Base-by-base conservation (phyloP, 2,329 filamentous ascomycete genomes). In the Arthrobotrys sinensis region DNA sequence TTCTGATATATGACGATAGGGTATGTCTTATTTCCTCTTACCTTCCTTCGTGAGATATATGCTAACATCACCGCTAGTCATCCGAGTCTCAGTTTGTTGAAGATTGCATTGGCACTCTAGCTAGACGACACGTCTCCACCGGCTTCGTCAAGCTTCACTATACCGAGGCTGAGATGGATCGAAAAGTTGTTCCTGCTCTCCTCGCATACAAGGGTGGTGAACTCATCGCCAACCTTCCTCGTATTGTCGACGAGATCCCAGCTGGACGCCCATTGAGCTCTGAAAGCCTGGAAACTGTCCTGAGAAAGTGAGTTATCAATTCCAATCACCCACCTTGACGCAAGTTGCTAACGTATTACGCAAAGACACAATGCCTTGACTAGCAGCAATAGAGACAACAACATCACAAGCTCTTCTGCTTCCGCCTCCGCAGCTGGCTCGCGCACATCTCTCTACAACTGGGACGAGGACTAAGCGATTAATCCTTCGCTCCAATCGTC, bases 141-240 rank as follows among this genome's bases (percentile, higher is more conserved):
- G 93, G 93, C 83, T 98, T 99, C 83, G 89, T 98, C 85, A 96
- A 95, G 85, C 89, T 98, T 57, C 91, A 97, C 85, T 93, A 93
- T 83, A 91, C 92, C 79, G 94, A 97, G 75, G 96, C 97, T 43
- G 94, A 98, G 84, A 97, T 98, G 87, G 93, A 97, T 83, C 90
- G 92, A 75, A 92, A 94, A 36, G 91, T 91, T 53, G 92, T 97
- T 1, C 96, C 96, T 0, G 93, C 96, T 3, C 87, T 98, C 43
- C 87, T 98, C 60, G 95, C 93, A 10, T 99, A 99, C 86, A 91
- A 91, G 75, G 93, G 91, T 82, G 94, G 94, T 66, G 94, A 98
- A 80, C 90, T 97, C 80, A 94, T 98, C 82, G 93, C 93, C 80
- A 96, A 94, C 82, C 87, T 98, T 65, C 93, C 96, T 0, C 94